These are phyloP conservation scores for Taxillus chinensis DNA, from an alignment of 164 flowering plant genomes.

Conservation along the genomic window DNA sequence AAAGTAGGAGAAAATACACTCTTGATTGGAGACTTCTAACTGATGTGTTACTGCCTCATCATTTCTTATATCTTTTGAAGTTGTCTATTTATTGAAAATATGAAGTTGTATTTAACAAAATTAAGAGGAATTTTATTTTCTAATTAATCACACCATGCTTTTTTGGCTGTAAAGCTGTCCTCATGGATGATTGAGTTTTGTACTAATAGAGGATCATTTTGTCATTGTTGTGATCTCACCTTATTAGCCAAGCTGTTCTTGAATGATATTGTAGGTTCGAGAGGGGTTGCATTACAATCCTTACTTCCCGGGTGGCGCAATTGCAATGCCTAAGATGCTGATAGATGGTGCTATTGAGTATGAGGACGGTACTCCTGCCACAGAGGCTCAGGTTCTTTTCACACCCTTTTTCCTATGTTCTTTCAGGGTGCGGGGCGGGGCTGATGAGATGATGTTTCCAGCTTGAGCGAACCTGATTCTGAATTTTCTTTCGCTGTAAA, in stretches of 20 bases:
- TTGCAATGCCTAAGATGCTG: slow-evolving; percentile 97
- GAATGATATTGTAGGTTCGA: slow-evolving; percentile 37
- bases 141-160: neutral
- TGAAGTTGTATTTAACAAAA: no score
- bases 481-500: no score
- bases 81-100: no score
- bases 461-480: no score
- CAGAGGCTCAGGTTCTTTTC: slow-evolving; percentile 67
- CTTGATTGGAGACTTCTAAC: no score
- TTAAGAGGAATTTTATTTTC: no score
- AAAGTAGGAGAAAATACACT: no score
- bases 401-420: no score
- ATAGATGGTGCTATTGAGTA: slow-evolving; percentile 85
- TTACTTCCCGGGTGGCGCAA: slow-evolving; percentile 94
- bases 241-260: neutral
- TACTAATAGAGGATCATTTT: neutral
- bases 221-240: neutral
- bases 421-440: no score
- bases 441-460: no score
- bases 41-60: no score
- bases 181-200: neutral
- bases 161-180: neutral
- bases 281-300: slow-evolving; percentile 87
- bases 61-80: no score
- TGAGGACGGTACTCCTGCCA: slow-evolving; percentile 83